Evolutionary conservation across 148 eudicot species (phyloP), one percentile per base, ranked within the genome.

Genomic region (Chenopodium formosanum): DNA sequence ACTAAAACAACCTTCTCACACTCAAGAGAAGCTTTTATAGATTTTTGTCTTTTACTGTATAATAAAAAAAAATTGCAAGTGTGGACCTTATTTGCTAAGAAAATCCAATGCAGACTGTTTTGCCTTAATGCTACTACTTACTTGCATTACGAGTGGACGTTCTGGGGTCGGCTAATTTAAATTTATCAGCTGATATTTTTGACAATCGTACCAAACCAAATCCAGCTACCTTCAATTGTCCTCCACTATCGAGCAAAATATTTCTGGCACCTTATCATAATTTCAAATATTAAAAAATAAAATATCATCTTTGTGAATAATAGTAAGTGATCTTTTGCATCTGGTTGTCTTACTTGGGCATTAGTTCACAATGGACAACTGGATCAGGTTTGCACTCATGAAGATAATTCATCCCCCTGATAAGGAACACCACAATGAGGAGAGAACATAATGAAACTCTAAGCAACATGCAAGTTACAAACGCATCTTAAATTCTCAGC

Each of bases 181-280:
- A 92, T 84, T 91, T 97, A 77, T 94, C 91, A 31, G 92, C 86
- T 71, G 98, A 89, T 70, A 92, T 83, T 79, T 88, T 89, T 53
- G 95, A 91, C 88, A 97, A 82, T 79, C 85, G 90, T 73, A 88
- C 81, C 86, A 92, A 79, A 74, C 98, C 99, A 83, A 97, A 97
- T 85, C 98, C 99, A 81, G 96, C 94, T 67, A 97, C 83, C 88
- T 97, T 97, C 83, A 92, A 74, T 75, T 91, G 97, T 70, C 95
- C 95, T 81, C 95, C 95, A 87, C 87, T 82, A 86, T 94, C 99
- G 88, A 97, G 99, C 98, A 97, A 97, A 92, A 97, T 89, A 97
- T 97, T 97, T 92, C 99, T 97, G 99, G 94, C 99, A 97, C 99
- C 99, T 97, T 94, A 92, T 92, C 90, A 87, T 90, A 88, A 79